Conservation (phyloP, 2,329 filamentous ascomycete genomes). For the Ophiostoma ips region DNA sequence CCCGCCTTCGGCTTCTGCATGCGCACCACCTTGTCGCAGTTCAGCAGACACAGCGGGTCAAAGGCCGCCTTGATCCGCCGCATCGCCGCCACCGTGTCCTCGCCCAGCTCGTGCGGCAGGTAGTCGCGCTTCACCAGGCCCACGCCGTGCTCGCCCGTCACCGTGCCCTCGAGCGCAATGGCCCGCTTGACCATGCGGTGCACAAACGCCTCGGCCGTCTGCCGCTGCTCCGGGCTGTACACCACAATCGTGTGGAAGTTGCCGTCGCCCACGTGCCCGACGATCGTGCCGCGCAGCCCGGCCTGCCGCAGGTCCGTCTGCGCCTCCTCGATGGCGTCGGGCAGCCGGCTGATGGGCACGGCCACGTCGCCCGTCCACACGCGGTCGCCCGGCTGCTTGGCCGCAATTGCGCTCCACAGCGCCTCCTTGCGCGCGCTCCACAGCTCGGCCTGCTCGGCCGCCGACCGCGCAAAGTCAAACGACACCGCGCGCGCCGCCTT, state of each 20-base stretch:
- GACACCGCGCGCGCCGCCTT: conserved; percentile 46
- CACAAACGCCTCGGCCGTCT: conserved; percentile 55
- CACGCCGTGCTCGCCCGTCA: conserved; percentile 75
- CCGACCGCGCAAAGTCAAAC: conserved; percentile 63
- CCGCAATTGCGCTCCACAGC: conserved; percentile 64
- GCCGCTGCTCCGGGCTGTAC: conserved; percentile 52
- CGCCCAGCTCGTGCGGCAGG: conserved; percentile 61
- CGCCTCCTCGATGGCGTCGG: conserved; percentile 66
- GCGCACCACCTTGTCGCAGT: conserved; percentile 55
- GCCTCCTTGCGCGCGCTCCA: conserved; percentile 79
- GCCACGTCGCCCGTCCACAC: conserved; percentile 83
- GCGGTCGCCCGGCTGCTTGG: conserved; percentile 49
- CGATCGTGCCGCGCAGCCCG: conserved; percentile 59
- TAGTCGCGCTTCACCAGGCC: conserved; percentile 78
- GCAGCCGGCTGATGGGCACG: conserved; percentile 61
- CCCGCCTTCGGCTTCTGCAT: conserved; percentile 40
- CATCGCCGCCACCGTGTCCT: conserved; percentile 67
- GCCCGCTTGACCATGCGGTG: conserved; percentile 78
- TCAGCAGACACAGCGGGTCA: conserved; percentile 58
- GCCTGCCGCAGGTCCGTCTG: conserved; percentile 53
- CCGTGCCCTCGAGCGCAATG: conserved; percentile 72
- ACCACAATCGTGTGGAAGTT: conserved; percentile 51
- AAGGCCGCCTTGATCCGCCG: conserved; percentile 72
- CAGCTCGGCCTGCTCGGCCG: conserved; percentile 57
- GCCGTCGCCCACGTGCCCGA: conserved; percentile 58